These are phyloP conservation scores for Neurospora sp. DNA, from an alignment of 2,329 filamentous ascomycete genomes.

Conservation along the genomic window DNA sequence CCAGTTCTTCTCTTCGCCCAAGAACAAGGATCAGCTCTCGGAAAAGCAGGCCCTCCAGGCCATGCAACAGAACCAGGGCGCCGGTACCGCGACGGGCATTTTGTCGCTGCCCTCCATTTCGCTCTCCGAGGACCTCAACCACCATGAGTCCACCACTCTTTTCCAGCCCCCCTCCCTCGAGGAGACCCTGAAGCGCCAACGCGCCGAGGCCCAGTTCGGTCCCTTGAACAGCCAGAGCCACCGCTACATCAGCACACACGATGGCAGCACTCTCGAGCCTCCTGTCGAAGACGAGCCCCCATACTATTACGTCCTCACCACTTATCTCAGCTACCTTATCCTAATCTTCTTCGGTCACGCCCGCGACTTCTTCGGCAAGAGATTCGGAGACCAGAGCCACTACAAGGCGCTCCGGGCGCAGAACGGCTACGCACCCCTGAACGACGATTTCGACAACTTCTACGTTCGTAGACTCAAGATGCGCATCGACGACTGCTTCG, in stretches of 20 bases:
- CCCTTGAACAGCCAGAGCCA: constrained; percentile 73
- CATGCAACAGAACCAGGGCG: constrained; percentile 49
- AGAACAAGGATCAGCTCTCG: constrained; percentile 56
- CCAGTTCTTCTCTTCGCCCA: constrained; percentile 75
- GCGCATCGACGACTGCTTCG: constrained; percentile 94
- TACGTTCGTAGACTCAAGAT: constrained; percentile 88
- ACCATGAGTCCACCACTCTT: constrained; percentile 67
- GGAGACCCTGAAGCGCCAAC: constrained; percentile 65
- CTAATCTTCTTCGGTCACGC: constrained; percentile 93
- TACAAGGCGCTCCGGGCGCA: constrained; percentile 74
- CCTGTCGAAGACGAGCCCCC: constrained; percentile 91
- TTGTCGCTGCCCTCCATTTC: constrained; percentile 83
- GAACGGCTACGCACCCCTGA: constrained; percentile 89
- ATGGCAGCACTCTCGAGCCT: constrained; percentile 67
- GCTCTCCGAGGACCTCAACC: constrained; percentile 67
- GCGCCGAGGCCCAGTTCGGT: constrained; percentile 82
- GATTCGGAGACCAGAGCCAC: constrained; percentile 70
- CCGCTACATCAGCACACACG: constrained; percentile 80
- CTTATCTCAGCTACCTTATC: constrained; percentile 95
- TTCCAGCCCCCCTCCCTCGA: constrained; percentile 83
- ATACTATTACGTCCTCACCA: constrained; percentile 94
- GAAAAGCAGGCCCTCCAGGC: constrained; percentile 59
- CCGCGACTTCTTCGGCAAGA: constrained; percentile 95
- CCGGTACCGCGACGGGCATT: constrained; percentile 54
- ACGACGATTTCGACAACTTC: constrained; percentile 98